A percentile compares a stretch with the other conserved stretches of the same genome.
phyloP scores from a whole-genome alignment of 2,329 filamentous ascomycete genomes.

The Keithomyces neogunnii region DNA sequence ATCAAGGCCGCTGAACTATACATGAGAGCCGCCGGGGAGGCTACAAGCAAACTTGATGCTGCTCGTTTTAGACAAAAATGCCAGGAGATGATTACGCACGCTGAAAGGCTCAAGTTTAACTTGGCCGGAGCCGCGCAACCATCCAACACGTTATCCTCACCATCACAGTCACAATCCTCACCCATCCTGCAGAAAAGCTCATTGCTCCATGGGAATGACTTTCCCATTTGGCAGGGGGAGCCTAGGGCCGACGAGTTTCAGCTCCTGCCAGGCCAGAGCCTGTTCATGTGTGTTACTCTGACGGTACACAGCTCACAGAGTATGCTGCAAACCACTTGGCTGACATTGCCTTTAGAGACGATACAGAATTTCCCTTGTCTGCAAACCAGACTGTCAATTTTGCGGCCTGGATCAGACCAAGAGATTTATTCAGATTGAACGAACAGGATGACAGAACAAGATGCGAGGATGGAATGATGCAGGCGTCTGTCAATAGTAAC shows the following conservation, averaged over 20 bases:
- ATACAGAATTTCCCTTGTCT: constrained; percentile 63
- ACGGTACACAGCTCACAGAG: not conserved
- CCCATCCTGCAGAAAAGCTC: constrained; percentile 65
- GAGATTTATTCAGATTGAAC: constrained; percentile 44
- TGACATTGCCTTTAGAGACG: constrained; percentile 46
- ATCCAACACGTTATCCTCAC: not conserved
- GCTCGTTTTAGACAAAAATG: constrained; percentile 59
- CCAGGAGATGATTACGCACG: constrained; percentile 58
- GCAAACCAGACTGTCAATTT: constrained; percentile 67
- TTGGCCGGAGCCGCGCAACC: constrained; percentile 4
- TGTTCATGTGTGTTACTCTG: constrained; percentile 53
- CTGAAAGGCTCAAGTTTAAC: constrained; percentile 63
- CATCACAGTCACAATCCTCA: not conserved
- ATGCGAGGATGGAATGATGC: constrained; percentile 43
- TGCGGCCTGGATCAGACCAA: constrained; percentile 71
- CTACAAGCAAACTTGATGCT: constrained; percentile 54
- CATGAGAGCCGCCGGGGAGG: constrained; percentile 63
- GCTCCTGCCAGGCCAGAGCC: constrained; percentile 33
- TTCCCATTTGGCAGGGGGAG: constrained; percentile 72
- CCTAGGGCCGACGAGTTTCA: constrained; percentile 56
- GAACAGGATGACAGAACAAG: constrained; percentile 16
- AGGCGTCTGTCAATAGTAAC: constrained; percentile 54
- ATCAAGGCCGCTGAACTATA: constrained; percentile 74
- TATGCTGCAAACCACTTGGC: not conserved
- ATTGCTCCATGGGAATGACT: constrained; percentile 71